Conservation (phyloP, 805 yeast genomes). For the Saturnispora ahearnii region DNA sequence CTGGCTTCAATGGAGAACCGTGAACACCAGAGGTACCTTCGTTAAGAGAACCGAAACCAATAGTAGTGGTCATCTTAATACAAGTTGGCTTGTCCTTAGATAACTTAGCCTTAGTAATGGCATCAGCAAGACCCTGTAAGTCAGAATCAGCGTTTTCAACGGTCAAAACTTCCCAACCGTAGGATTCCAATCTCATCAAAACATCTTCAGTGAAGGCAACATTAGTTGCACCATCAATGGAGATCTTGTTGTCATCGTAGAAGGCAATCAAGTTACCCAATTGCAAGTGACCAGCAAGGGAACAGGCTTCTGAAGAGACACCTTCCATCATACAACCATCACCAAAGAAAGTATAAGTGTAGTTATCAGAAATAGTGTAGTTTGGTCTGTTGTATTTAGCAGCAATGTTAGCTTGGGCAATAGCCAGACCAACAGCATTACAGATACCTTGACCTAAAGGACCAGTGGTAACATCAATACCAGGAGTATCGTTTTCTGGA, state of each 20-base stretch:
- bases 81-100: conserved; percentile 78
- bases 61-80: conserved; percentile 81
- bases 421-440: conserved; percentile 93
- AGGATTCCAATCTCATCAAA: conserved; percentile 70
- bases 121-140: conserved; percentile 54
- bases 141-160: conserved; percentile 79
- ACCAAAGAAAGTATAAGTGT: conserved; percentile 78
- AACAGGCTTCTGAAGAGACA: conserved; percentile 87
- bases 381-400: conserved; percentile 91
- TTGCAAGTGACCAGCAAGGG: conserved; percentile 93
- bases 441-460: conserved; percentile 97
- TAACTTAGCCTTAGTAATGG: conserved; percentile 74
- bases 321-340: conserved; percentile 99
- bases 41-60: conserved; percentile 84
- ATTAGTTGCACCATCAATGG: conserved; percentile 89
- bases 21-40: conserved; percentile 90
- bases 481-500: conserved; percentile 88
- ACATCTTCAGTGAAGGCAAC: conserved; percentile 94
- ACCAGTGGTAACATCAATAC: conserved; percentile 96
- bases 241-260: conserved; percentile 94
- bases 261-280: conserved; percentile 88
- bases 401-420: conserved; percentile 87
- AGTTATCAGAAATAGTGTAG: conserved; percentile 59
- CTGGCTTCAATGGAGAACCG: conserved; percentile 93
- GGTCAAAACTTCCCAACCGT: conserved; percentile 84